phyloP scores from a whole-genome alignment of 768 basidiomycete species.

The Termitomyces sp. region DNA sequence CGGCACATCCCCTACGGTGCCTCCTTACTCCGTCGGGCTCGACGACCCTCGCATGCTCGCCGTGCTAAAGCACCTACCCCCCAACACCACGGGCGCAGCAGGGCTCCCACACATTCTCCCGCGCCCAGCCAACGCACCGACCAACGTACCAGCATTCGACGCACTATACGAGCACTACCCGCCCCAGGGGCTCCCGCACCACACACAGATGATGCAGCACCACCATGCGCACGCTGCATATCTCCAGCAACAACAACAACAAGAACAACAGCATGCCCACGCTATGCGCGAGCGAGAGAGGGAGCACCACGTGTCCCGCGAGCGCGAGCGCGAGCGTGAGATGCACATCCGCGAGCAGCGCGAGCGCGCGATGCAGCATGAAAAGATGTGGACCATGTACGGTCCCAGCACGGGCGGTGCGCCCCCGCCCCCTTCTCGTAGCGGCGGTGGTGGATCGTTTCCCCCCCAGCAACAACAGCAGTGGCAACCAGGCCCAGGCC shows the following conservation, averaged over 20 bases:
- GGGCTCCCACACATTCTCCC: constrained; percentile 15
- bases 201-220: constrained; percentile 7
- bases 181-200: constrained; percentile 15
- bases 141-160: constrained; percentile 20
- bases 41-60: constrained; percentile 26
- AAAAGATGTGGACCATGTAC: constrained; percentile 30
- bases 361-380: constrained; percentile 13
- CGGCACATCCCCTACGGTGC: background rate
- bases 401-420: too few species aligned
- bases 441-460: background rate
- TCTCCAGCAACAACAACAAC: constrained; percentile 7
- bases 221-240: constrained; percentile 11
- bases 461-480: constrained; percentile 9
- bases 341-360: background rate
- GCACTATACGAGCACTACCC: constrained; percentile 16
- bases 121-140: constrained; percentile 11
- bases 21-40: constrained; percentile 20
- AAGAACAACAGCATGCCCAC: too few species aligned
- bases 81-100: background rate
- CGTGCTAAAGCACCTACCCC: constrained; percentile 16
- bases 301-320: background rate
- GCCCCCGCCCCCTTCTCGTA: background rate
- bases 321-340: constrained; percentile 11
- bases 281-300: constrained; percentile 7
- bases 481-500: too few species aligned